Evolutionary conservation across 2,329 filamentous ascomycete genomes (phyloP).

Genomic region (Fusarium hostae): DNA sequence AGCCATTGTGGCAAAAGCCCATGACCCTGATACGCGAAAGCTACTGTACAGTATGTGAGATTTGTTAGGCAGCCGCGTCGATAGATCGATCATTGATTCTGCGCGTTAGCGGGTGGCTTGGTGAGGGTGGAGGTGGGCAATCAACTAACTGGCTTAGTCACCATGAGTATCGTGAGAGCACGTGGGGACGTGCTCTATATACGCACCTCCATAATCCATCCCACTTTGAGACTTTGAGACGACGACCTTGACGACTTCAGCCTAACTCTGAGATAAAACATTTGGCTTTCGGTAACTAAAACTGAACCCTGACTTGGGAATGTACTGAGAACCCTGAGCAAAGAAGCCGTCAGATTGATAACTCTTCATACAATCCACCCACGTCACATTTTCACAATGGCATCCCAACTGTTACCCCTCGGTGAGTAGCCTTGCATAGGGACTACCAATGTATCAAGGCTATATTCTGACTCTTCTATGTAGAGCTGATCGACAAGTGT

Average conservation of each 20-base stretch:
- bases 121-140: constrained; percentile 6
- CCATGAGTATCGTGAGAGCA: constrained; percentile 44
- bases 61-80: constrained; percentile 49
- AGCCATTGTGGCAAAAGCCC: constrained; percentile 42
- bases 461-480: constrained; percentile 31
- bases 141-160: constrained; percentile 52
- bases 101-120: constrained; percentile 23
- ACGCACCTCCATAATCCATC: constrained; percentile 41
- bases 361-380: background rate
- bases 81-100: constrained; percentile 31
- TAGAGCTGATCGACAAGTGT: constrained; percentile 99
- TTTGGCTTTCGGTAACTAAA: background rate
- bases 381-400: constrained; percentile 60
- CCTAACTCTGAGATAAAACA: constrained; percentile 11
- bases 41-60: constrained; percentile 21
- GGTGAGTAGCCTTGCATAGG: constrained; percentile 58
- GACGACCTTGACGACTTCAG: constrained; percentile 33
- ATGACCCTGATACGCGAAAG: constrained; percentile 33
- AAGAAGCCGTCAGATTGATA: background rate
- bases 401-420: constrained; percentile 78
- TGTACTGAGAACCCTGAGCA: background rate
- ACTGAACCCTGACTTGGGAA: background rate
- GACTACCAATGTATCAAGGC: background rate
- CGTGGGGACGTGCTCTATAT: constrained; percentile 47
- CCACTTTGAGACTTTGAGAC: constrained; percentile 40